These are phyloP conservation scores for Candida coleopterorum DNA, from an alignment of 805 yeast genomes.

Conservation along the genomic window DNA sequence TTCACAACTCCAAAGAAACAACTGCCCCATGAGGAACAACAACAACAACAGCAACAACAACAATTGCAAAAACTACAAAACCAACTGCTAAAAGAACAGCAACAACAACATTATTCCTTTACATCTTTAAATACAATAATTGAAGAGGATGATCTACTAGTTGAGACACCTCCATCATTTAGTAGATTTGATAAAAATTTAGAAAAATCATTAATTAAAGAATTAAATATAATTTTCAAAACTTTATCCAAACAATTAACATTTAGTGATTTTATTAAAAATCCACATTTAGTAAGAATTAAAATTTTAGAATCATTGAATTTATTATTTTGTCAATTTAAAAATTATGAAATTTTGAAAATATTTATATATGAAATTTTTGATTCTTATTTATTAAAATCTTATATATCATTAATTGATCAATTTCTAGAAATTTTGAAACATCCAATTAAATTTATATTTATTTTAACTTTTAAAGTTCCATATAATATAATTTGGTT, in stretches of 20 bases:
- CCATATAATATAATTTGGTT: conserved; percentile 15
- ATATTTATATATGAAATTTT: conserved; percentile 14
- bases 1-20: neutral
- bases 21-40: conserved; percentile 1
- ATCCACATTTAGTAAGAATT: conserved; percentile 2
- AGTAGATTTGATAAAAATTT: neutral
- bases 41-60: neutral
- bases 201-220: conserved; percentile 1
- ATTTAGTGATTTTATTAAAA: conserved; percentile 4
- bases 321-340: conserved; percentile 1
- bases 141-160: conserved; percentile 7
- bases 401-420: conserved; percentile 3
- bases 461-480: conserved; percentile 10
- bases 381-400: conserved; percentile 8
- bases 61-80: neutral
- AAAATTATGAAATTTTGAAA: neutral
- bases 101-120: neutral
- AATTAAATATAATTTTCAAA: neutral
- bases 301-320: neutral
- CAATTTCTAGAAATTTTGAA: conserved; percentile 1
- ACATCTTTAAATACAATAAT: conserved; percentile 8
- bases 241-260: conserved; percentile 1
- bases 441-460: conserved; percentile 10
- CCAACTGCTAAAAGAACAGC: neutral
- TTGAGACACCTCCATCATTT: conserved; percentile 2